A percentile compares a stretch with the other conserved stretches of the same genome.
Evolutionary conservation across 2,329 filamentous ascomycete species (phyloP).

Genomic region (Colletotrichum viniferum): DNA sequence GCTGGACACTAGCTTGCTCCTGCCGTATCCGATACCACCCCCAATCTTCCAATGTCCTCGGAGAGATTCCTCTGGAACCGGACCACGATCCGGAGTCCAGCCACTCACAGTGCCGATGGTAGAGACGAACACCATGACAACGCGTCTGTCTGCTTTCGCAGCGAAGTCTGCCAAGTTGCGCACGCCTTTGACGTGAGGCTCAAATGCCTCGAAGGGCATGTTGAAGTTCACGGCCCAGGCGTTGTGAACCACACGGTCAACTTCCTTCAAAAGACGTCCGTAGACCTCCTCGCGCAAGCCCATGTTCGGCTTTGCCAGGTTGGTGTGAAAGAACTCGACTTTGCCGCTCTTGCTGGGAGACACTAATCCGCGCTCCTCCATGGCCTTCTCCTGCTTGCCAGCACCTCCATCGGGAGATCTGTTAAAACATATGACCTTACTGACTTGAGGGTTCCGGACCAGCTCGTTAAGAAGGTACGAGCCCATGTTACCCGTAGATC

Average conservation of each 20-base stretch:
- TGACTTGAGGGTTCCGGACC: constrained; percentile 21
- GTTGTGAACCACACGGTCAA: constrained; percentile 56
- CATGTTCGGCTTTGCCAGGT: background rate
- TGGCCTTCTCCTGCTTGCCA: constrained; percentile 6
- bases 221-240: constrained; percentile 57
- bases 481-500: constrained; percentile 15
- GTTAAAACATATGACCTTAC: constrained; percentile 9
- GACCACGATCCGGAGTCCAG: background rate
- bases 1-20: constrained; percentile 17
- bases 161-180: constrained; percentile 45
- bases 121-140: constrained; percentile 17
- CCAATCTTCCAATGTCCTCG: background rate
- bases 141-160: background rate
- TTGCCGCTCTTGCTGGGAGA: background rate
- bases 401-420: constrained; percentile 8
- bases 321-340: constrained; percentile 39
- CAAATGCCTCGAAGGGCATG: constrained; percentile 52
- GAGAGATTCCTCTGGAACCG: background rate
- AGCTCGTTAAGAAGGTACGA: constrained; percentile 10
- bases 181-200: constrained; percentile 53
- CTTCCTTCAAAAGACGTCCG: constrained; percentile 34
- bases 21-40: constrained; percentile 5
- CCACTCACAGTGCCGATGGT: constrained; percentile 13
- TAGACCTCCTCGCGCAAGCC: background rate
- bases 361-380: background rate